A percentile compares a stretch with the other conserved stretches of the same genome.
Conservation (phyloP, 371 early-diverging fungal species). For the Sporodiniella umbellata region DNA sequence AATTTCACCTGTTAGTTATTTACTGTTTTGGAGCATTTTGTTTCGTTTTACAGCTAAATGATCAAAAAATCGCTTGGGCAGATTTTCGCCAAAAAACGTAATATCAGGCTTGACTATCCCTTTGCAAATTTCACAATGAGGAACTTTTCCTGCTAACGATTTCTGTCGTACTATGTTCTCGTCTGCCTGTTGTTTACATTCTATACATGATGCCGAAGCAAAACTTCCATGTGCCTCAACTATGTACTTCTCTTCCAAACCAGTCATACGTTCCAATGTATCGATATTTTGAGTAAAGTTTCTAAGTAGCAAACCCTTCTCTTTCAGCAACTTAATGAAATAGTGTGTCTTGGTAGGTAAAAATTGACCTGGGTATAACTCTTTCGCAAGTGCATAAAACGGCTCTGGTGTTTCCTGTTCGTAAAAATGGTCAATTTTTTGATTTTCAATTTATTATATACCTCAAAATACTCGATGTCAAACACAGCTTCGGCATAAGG, state of each 20-base stretch:
- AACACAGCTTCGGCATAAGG: conserved; percentile 95
- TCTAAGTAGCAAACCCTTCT: conserved; percentile 70
- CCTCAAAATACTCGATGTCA: conserved; percentile 84
- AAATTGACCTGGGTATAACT: conserved; percentile 84
- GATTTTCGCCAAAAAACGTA: conserved; percentile 90
- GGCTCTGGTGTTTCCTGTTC: conserved; percentile 74
- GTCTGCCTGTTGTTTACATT: conserved; percentile 43
- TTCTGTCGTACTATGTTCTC: conserved; percentile 29
- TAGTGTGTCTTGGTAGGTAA: conserved; percentile 86
- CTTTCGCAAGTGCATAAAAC: conserved; percentile 88
- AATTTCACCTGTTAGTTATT: too few species aligned
- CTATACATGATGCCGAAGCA: conserved; percentile 75
- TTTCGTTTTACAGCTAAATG: conserved; percentile 39
- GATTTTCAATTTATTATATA: conserved; percentile 10
- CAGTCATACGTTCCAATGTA: conserved; percentile 87
- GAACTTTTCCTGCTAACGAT: conserved; percentile 60
- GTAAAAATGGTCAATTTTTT: neutral
- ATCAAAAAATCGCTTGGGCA: conserved; percentile 77
- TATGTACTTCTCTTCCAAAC: conserved; percentile 65
- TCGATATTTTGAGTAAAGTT: conserved; percentile 97
- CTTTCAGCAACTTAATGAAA: conserved; percentile 75
- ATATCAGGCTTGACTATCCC: conserved; percentile 91
- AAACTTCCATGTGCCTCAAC: conserved; percentile 97
- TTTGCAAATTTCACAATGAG: conserved; percentile 64
- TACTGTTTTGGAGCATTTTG: too few species aligned